phyloP scores from a whole-genome alignment of 73 alveolate species.

The Paramecium tetraurelia region DNA sequence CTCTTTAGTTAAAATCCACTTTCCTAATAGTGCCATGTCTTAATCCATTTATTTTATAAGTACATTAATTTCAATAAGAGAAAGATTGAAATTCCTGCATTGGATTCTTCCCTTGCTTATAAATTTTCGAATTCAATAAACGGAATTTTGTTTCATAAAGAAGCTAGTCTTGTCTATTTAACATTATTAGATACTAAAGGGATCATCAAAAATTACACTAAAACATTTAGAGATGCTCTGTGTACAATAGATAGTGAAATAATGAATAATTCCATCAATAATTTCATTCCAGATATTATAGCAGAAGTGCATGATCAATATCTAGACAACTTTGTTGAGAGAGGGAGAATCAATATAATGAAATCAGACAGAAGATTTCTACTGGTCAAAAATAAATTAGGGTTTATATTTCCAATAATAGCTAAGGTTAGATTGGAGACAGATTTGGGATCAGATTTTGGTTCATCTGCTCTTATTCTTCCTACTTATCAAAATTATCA shows the following conservation, averaged over 20 bases:
- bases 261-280: background rate
- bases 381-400: background rate
- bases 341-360: constrained; percentile 21
- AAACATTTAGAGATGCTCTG: background rate
- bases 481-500: background rate
- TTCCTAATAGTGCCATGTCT: background rate
- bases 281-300: constrained; percentile 18
- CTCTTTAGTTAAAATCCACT: background rate
- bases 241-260: background rate
- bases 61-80: background rate
- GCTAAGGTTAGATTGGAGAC: constrained; percentile 3
- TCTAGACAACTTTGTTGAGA: constrained; percentile 33
- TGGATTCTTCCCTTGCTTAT: background rate
- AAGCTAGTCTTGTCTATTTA: background rate
- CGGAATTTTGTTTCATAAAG: background rate
- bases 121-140: background rate
- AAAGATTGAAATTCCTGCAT: background rate
- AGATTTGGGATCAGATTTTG: background rate
- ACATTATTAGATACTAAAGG: background rate
- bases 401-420: background rate
- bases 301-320: constrained; percentile 20
- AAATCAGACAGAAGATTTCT: background rate
- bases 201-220: background rate
- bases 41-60: background rate
- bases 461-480: background rate